These are phyloP conservation scores for Moesziomyces sp. DNA, from an alignment of 1,284 basidiomycete species.

Conservation along the genomic window DNA sequence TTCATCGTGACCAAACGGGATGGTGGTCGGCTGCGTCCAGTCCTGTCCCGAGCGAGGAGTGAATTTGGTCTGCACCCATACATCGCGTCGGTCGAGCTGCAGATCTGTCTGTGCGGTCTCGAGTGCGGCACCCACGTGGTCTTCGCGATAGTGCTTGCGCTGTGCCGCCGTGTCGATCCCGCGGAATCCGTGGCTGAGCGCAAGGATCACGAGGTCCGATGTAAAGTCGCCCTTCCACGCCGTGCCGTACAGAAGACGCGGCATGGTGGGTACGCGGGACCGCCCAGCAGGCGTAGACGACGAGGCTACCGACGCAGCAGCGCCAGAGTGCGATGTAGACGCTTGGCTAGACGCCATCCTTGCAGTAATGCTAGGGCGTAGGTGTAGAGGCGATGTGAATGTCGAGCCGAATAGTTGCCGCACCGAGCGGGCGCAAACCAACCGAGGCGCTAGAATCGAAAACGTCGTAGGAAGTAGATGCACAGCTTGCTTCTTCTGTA, in stretches of 20 bases:
- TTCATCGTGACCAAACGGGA: slow-evolving; percentile 52
- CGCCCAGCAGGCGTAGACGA: slow-evolving; percentile 12
- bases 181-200: slow-evolving; percentile 58
- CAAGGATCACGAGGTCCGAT: slow-evolving; percentile 51
- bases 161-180: slow-evolving; percentile 65
- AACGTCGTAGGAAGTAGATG: too few relatives aligned
- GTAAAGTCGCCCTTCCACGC: slow-evolving; percentile 64
- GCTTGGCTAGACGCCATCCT: slow-evolving; percentile 22
- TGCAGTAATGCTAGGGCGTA: not conserved
- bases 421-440: not conserved
- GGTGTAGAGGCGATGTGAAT: not conserved
- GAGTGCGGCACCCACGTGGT: slow-evolving; percentile 61
- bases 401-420: not conserved
- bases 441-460: too few relatives aligned
- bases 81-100: slow-evolving; percentile 33
- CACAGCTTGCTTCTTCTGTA: too few relatives aligned
- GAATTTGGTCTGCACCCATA: slow-evolving; percentile 66
- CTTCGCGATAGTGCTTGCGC: slow-evolving; percentile 65
- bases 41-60: slow-evolving; percentile 61
- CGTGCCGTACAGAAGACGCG: slow-evolving; percentile 62
- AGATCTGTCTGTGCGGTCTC: slow-evolving; percentile 34
- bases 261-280: slow-evolving; percentile 35
- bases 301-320: slow-evolving; percentile 4
- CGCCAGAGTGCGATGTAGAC: slow-evolving; percentile 4
- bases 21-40: slow-evolving; percentile 26